phyloP scores from a whole-genome alignment of 1,284 basidiomycete species.

The Cryptococcus jaspeensis region DNA sequence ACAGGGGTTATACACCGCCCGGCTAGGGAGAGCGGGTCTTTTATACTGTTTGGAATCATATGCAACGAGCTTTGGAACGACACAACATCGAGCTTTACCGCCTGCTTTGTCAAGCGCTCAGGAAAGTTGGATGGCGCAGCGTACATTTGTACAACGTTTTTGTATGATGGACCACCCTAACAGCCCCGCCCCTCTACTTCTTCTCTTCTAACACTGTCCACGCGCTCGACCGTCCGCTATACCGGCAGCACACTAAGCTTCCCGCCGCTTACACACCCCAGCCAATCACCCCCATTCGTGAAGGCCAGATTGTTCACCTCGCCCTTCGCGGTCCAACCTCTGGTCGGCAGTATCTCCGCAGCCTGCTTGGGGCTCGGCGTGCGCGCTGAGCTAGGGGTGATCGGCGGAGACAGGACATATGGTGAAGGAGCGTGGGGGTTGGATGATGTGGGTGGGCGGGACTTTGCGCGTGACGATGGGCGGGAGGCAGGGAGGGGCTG shows the following conservation, averaged over 20 bases:
- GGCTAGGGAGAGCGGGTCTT: not conserved
- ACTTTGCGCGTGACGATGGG: constrained; percentile 13
- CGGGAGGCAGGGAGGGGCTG: constrained; percentile 33
- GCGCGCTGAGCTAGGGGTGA: constrained; percentile 60
- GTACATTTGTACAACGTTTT: not conserved
- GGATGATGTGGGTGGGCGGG: not conserved
- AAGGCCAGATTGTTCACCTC: constrained; percentile 87
- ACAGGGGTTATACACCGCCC: not conserved
- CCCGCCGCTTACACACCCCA: constrained; percentile 83
- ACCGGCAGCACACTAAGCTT: constrained; percentile 78
- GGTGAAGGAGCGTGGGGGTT: constrained; percentile 35
- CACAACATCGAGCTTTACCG: not conserved
- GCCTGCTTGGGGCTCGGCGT: constrained; percentile 53
- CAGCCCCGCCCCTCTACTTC: not conserved
- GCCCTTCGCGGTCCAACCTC: constrained; percentile 74
- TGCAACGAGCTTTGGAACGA: not conserved
- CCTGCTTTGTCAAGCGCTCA: not conserved
- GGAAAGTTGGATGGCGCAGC: not conserved
- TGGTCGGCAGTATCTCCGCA: constrained; percentile 66
- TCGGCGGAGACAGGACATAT: constrained; percentile 41
- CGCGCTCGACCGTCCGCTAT: constrained; percentile 40
- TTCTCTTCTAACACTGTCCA: not conserved
- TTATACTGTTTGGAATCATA: not conserved
- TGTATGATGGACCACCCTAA: not conserved
- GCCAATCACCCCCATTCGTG: constrained; percentile 70